Evolutionary conservation across 441 rosid species (phyloP).

Genomic region (Raphanus hybrid): DNA sequence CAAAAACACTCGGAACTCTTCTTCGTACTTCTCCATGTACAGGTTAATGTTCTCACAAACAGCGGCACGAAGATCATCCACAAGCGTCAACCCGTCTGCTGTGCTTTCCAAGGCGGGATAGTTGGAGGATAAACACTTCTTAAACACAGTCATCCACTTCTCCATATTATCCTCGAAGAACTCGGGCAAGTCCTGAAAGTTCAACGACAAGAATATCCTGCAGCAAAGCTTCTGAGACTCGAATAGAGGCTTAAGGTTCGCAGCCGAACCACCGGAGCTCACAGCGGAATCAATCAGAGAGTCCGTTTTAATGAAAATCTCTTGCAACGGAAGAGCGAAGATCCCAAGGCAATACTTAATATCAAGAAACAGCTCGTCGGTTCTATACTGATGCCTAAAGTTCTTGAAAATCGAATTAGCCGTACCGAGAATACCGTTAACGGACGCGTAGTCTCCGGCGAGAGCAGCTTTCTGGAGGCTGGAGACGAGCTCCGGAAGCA

Average conservation of each 20-base stretch:
- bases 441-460: constrained; percentile 61
- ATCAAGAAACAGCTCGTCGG: constrained; percentile 76
- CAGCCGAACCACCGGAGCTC: constrained; percentile 55
- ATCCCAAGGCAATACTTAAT: constrained; percentile 80
- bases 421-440: constrained; percentile 91
- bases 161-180: constrained; percentile 95
- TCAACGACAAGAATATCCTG: constrained; percentile 83
- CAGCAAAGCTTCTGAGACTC: constrained; percentile 92
- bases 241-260: constrained; percentile 57
- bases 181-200: constrained; percentile 93
- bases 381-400: constrained; percentile 81
- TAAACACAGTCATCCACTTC: constrained; percentile 91
- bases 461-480: constrained; percentile 55
- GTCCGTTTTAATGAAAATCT: constrained; percentile 67
- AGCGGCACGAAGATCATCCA: constrained; percentile 83
- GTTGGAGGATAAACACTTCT: constrained; percentile 63
- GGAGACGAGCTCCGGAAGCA: constrained; percentile 82
- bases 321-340: constrained; percentile 72
- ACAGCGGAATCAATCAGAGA: constrained; percentile 60
- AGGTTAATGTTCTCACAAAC: constrained; percentile 93
- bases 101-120: constrained; percentile 68
- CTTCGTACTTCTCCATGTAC: constrained; percentile 95
- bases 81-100: constrained; percentile 58
- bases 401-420: constrained; percentile 89
- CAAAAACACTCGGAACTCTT: constrained; percentile 76